phyloP scores from a whole-genome alignment of 129 eudicot species.

The Arctium minus region DNA sequence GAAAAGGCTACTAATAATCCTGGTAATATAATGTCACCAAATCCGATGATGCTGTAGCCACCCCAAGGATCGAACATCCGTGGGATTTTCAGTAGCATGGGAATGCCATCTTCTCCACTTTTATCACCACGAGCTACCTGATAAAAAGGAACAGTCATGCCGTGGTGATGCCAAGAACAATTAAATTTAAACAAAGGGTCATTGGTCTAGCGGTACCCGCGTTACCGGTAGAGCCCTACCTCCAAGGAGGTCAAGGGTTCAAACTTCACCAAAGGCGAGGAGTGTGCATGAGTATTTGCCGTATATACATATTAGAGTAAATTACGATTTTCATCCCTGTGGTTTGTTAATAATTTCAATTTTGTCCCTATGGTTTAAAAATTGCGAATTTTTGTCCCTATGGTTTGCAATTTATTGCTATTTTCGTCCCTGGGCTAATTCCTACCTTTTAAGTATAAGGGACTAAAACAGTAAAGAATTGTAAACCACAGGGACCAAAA shows the following conservation, averaged over 20 bases:
- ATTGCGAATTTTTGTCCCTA: too few relatives aligned
- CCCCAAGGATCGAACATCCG: slow-evolving; percentile 99
- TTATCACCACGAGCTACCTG: slow-evolving; percentile 99
- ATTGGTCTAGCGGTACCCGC: too few relatives aligned
- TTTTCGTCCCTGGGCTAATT: too few relatives aligned
- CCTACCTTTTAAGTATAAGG: too few relatives aligned
- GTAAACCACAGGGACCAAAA: too few relatives aligned
- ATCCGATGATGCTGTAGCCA: slow-evolving; percentile 96
- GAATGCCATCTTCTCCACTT: slow-evolving; percentile 98
- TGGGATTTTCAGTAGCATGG: slow-evolving; percentile 91
- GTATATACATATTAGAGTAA: too few relatives aligned
- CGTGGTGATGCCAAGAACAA: not conserved
- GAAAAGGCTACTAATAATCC: slow-evolving; percentile 90
- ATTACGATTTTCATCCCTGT: too few relatives aligned
- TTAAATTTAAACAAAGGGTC: not conserved
- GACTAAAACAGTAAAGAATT: too few relatives aligned
- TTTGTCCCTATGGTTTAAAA: too few relatives aligned
- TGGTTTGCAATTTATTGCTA: too few relatives aligned
- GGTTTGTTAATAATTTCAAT: too few relatives aligned
- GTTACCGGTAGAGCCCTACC: not conserved
- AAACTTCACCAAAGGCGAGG: not conserved
- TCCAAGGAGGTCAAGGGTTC: not conserved
- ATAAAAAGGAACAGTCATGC: not conserved
- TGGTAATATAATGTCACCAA: slow-evolving; percentile 94
- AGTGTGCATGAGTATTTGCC: not conserved